Percentiles rank a stretch among this genome's conserved stretches.
These are phyloP conservation scores for Talaromyces sp. DNA, from an alignment of 2,329 filamentous ascomycete genomes.

Conservation along the genomic window DNA sequence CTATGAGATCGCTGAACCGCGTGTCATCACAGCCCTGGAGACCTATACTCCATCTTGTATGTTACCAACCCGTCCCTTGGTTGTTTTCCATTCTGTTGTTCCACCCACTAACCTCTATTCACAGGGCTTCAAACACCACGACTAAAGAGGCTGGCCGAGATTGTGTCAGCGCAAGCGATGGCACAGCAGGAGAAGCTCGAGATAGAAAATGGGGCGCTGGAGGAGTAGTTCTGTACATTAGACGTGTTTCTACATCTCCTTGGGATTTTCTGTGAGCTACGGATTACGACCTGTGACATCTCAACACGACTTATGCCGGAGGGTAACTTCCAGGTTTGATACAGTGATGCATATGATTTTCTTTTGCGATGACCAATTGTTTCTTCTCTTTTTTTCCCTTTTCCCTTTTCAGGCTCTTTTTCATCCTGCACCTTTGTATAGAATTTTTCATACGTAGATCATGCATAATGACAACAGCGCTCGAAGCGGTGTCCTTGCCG, in stretches of 20 bases:
- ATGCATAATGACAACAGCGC: background rate
- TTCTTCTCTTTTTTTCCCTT: background rate
- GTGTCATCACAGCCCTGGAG: slow-evolving; percentile 92
- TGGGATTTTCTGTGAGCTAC: slow-evolving; percentile 27
- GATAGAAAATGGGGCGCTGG: slow-evolving; percentile 32
- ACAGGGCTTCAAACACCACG: slow-evolving; percentile 93
- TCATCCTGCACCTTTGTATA: slow-evolving; percentile 54
- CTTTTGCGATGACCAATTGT: background rate
- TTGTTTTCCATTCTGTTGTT: background rate
- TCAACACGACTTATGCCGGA: slow-evolving; percentile 21
- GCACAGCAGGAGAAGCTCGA: slow-evolving; percentile 89
- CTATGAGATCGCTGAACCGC: slow-evolving; percentile 96
- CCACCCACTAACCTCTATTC: slow-evolving; percentile 14
- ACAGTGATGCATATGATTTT: slow-evolving; percentile 28
- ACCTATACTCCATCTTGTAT: slow-evolving; percentile 97
- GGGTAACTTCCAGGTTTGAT: slow-evolving; percentile 19
- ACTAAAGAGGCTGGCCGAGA: slow-evolving; percentile 94
- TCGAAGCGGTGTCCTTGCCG: background rate
- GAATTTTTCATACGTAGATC: background rate
- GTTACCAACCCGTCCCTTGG: slow-evolving; percentile 38
- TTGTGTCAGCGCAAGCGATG: slow-evolving; percentile 94
- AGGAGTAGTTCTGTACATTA: slow-evolving; percentile 34
- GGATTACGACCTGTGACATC: slow-evolving; percentile 29
- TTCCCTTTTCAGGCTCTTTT: slow-evolving; percentile 55
- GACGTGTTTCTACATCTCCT: slow-evolving; percentile 17